Base-by-base conservation (phyloP, 1,139 yeast species). In the Fermentozyma sake region DNA sequence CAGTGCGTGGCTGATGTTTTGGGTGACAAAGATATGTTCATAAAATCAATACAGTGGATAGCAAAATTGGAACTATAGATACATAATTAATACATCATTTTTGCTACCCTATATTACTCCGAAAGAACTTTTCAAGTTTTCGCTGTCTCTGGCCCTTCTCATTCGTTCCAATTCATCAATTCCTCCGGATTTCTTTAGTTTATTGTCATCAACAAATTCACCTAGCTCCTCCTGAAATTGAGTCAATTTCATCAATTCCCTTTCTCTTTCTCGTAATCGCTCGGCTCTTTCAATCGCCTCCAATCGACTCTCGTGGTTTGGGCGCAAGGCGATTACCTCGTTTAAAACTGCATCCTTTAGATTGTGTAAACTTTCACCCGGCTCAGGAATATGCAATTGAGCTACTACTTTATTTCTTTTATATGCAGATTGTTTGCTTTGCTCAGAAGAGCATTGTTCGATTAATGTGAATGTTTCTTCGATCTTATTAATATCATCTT, bases 241-340 rank as follows among this genome's bases (percentile, higher is more conserved):
- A 38, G 76, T 79, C 22, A 63, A 47, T 26, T 67, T 63, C 41
- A 76, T 58, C 41, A 79, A 57, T 39, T 72, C 79, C 34, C 75
- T 69, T 47, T 86, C 95, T 40, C 71, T 77, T 43, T 79, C 78
- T 47, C 97, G 70, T 21, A 86, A 52, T 44, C 77, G 77, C 46
- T 89, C 96, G 0, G 97, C 96, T 32, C 76, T 78, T 42, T 78
- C 82, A 22, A 91, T 84, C 0, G 98, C 98, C 42, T 83, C 95
- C 1, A 86, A 64, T 27, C 98, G 68, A 26, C 76, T 65, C 27
- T 84, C 89, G 48, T 87, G 96, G 46, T 91, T 78, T 2, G 97
- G 97, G 28, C 65, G 72, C 29, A 91, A 55, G 0, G 87, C 80
- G 14, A 70, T 75, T 2, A 91, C 96, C 44, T 89, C 96, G 12